Evolutionary conservation across 2,329 filamentous ascomycete genomes (phyloP).

Genomic region (Hypoxylon sp.): DNA sequence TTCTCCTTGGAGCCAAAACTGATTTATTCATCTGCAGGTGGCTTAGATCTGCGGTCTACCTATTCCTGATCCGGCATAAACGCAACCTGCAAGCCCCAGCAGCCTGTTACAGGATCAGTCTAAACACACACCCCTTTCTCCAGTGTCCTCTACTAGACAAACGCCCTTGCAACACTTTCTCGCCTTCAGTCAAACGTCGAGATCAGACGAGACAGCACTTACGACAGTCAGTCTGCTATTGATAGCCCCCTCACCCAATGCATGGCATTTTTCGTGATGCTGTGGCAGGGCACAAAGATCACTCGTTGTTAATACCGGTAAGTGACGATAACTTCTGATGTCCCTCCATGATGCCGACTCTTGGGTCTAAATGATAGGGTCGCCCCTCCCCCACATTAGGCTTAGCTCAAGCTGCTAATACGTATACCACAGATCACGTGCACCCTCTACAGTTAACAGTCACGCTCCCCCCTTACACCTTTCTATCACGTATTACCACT

Average conservation of each 20-base stretch:
- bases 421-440: conserved; percentile 21
- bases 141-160: conserved; percentile 11
- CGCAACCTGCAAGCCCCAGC: conserved; percentile 40
- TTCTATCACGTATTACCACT: conserved; percentile 2
- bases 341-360: background rate
- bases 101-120: conserved; percentile 28
- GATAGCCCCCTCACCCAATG: background rate
- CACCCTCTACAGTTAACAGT: background rate
- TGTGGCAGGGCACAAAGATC: conserved; percentile 5
- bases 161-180: conserved; percentile 19
- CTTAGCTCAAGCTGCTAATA: conserved; percentile 6
- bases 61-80: conserved; percentile 41
- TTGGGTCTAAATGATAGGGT: background rate
- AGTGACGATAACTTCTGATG: background rate
- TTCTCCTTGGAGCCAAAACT: conserved; percentile 37
- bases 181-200: conserved; percentile 8
- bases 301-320: conserved; percentile 13
- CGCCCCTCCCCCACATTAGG: conserved; percentile 10
- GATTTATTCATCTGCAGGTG: conserved; percentile 44
- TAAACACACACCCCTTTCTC: conserved; percentile 32
- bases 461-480: conserved; percentile 7
- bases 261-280: conserved; percentile 14
- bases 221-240: background rate
- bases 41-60: conserved; percentile 45
- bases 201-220: conserved; percentile 1